phyloP scores from a whole-genome alignment of 768 basidiomycete species.

The Leccinum disarticulatum region DNA sequence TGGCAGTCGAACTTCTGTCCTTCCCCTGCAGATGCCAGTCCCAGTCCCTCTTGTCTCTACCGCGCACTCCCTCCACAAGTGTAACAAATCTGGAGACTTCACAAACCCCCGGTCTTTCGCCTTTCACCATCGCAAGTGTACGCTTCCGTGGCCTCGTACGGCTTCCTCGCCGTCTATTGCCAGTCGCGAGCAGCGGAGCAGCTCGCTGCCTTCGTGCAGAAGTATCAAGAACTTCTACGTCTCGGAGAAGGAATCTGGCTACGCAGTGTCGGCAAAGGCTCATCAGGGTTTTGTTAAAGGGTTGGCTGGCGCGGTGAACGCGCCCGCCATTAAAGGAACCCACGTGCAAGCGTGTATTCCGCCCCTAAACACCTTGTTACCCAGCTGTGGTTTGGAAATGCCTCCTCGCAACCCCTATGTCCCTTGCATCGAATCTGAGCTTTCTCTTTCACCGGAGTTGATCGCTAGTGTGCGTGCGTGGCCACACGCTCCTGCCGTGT shows the following conservation, averaged over 20 bases:
- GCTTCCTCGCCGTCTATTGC: constrained; percentile 65
- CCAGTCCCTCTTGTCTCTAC: constrained; percentile 65
- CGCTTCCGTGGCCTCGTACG: constrained; percentile 58
- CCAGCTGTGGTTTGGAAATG: constrained; percentile 16
- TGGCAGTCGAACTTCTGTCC: constrained; percentile 43
- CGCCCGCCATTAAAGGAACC: constrained; percentile 80
- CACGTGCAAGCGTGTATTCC: constrained; percentile 84
- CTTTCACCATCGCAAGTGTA: constrained; percentile 54
- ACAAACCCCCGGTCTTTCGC: constrained; percentile 39
- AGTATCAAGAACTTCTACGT: constrained; percentile 64
- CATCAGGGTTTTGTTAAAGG: constrained; percentile 66
- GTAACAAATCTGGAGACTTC: constrained; percentile 42
- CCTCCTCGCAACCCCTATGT: constrained; percentile 22
- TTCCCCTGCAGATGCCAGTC: constrained; percentile 78
- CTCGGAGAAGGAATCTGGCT: constrained; percentile 55
- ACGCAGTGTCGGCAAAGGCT: constrained; percentile 11
- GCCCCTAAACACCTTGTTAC: constrained; percentile 49
- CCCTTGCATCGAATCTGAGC: constrained; percentile 13
- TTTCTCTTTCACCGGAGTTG: constrained; percentile 15
- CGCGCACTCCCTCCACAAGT: constrained; percentile 69
- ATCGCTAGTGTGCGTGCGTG: constrained; percentile 13
- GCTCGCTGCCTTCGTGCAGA: constrained; percentile 69
- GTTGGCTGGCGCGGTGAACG: constrained; percentile 78
- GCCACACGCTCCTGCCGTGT: constrained; percentile 20
- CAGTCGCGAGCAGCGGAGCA: constrained; percentile 72